Evolutionary conservation across 768 basidiomycete species (phyloP), one percentile per base, ranked within the genome.

Genomic region (Trametes villosa): DNA sequence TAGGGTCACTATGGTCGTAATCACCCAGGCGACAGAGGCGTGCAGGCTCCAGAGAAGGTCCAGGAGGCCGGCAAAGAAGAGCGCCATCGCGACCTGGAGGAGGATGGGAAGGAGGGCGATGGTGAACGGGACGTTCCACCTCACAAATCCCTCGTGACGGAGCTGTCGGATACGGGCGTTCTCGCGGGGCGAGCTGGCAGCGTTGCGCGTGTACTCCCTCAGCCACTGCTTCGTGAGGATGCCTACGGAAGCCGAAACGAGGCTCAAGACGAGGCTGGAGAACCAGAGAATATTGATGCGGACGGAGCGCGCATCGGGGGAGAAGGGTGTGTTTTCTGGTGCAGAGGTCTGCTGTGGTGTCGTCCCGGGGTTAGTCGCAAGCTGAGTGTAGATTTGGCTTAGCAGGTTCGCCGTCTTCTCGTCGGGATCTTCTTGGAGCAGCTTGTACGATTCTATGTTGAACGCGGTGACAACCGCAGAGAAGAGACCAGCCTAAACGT

Each of bases 211-310:
- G 40, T 68, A 68, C 8, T 66, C 63, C 13, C 63, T 63, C 2
- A 69, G 18, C 70, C 67, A 70, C 52, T 71, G 68, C 29, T 68
- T 71, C 1, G 64, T 67, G 13, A 72, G 56, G 48, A 67, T 65
- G 38, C 66, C 65, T 17, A 65, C 42, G 1, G 71, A 54, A 0
- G 69, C 70, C 13, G 65, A 59, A 13, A 62, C 46, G 29, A 72
- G 69, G 44, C 65, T 66, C 47, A 69, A 41, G 1, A 65, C 59
- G 17, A 72, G 65, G 33, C 69, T 70, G 1, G 62, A 52, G 48
- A 70, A 64, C 68, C 68, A 69, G 3, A 71, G 55, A 1, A 51
- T 49, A 53, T 68, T 71, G 59, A 62, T 44, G 27, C 62, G 52
- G 36, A 61, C 22, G n/a, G 53, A 56, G 15, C 53, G 49, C 1